These are phyloP conservation scores for Ophiognomonia clavigignenti-juglandacearum DNA, from an alignment of 2,329 filamentous ascomycete species.

Conservation along the genomic window DNA sequence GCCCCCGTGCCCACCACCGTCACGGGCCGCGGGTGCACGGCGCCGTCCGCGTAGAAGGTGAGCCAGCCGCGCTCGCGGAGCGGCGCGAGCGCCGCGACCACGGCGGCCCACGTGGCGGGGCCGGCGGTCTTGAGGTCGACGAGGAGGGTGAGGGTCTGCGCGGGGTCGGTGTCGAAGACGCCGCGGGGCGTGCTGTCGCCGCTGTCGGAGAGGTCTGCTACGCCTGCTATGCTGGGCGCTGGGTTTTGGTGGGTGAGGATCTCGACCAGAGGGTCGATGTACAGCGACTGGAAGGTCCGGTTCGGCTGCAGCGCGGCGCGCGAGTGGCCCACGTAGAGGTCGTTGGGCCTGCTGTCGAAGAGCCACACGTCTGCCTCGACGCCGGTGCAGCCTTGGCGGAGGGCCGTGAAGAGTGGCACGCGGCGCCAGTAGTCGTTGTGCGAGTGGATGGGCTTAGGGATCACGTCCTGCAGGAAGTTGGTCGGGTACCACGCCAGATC, in stretches of 20 bases:
- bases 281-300: constrained; percentile 57
- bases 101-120: constrained; percentile 44
- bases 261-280: constrained; percentile 58
- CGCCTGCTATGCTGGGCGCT: too few relatives aligned
- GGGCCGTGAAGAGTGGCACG: constrained; percentile 58
- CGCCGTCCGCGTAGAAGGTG: constrained; percentile 44
- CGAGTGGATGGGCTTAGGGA: constrained; percentile 56
- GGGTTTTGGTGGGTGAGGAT: constrained; percentile 52
- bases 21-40: constrained; percentile 49
- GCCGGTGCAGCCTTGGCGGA: constrained; percentile 54
- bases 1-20: constrained; percentile 67
- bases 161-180: constrained; percentile 49
- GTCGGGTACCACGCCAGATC: constrained; percentile 41
- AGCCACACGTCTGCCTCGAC: constrained; percentile 69
- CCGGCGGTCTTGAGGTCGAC: constrained; percentile 65
- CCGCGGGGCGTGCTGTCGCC: constrained; percentile 43
- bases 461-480: constrained; percentile 43
- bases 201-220: constrained; percentile 40
- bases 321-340: constrained; percentile 62
- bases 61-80: constrained; percentile 56
- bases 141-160: constrained; percentile 55
- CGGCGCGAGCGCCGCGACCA: constrained; percentile 51
- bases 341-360: constrained; percentile 34
- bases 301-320: constrained; percentile 45
- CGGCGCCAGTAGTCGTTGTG: constrained; percentile 69